A percentile compares a stretch with the other conserved stretches of the same genome.
Conservation (phyloP, 352 stramenopile genomes). For the Phytophthora pluvialis region DNA sequence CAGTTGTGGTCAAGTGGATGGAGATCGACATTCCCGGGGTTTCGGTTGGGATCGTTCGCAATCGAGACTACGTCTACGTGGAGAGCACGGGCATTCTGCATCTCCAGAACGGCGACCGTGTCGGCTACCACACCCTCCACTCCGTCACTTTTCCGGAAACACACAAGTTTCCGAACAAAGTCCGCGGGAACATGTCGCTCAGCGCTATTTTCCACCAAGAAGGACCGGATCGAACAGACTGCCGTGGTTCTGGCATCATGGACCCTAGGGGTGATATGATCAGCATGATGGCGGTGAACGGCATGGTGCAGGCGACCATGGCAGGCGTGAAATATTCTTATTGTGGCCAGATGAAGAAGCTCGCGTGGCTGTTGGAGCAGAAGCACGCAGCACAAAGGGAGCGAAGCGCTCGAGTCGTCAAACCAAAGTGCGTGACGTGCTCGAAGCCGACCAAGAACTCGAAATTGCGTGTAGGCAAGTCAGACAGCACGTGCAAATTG, state of each 20-base stretch:
- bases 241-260: conserved; percentile 19
- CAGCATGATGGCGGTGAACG: conserved; percentile 11
- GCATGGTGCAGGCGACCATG: conserved; percentile 26
- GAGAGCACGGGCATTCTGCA: conserved; percentile 21
- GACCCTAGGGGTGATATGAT: conserved; percentile 30
- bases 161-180: conserved; percentile 15
- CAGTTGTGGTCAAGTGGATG: conserved; percentile 45
- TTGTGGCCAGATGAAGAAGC: conserved; percentile 42
- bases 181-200: conserved; percentile 49
- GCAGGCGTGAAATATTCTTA: conserved; percentile 33
- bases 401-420: neutral
- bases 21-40: conserved; percentile 32
- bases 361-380: conserved; percentile 36
- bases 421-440: conserved; percentile 27
- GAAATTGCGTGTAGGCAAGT: conserved; percentile 1
- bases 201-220: conserved; percentile 39
- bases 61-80: conserved; percentile 30
- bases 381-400: conserved; percentile 12
- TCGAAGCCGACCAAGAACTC: conserved; percentile 8
- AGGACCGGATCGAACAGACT: conserved; percentile 16
- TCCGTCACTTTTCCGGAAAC: conserved; percentile 28
- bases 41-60: conserved; percentile 22
- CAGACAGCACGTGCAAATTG: conserved; percentile 24
- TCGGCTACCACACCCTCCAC: conserved; percentile 30
- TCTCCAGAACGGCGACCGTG: conserved; percentile 13